Evolutionary conservation across 441 rosid species (phyloP).

Genomic region (Syzygium malaccense): DNA sequence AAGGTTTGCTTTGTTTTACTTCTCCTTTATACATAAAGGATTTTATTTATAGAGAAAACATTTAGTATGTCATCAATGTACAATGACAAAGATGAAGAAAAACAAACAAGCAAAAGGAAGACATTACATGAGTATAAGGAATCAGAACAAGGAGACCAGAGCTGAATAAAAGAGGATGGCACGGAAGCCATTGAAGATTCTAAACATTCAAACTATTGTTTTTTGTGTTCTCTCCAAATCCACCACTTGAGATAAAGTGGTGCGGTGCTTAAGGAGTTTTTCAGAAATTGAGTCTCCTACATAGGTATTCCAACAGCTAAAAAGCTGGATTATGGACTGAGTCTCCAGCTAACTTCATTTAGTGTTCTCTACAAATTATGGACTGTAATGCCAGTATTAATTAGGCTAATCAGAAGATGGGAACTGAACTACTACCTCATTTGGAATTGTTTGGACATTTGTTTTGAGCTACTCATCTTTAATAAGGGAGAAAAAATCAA

Average conservation of each 20-base stretch:
- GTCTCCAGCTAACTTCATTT: neutral
- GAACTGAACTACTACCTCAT: neutral
- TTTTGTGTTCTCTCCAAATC: neutral
- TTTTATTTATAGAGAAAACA: neutral
- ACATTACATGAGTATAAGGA: neutral
- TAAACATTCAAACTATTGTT: neutral
- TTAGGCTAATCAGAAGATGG: neutral
- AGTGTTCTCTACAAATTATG: neutral
- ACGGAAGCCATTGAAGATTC: neutral
- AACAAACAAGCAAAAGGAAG: neutral
- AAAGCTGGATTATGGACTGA: neutral
- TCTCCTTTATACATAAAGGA: neutral
- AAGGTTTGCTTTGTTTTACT: slow-evolving; percentile 38
- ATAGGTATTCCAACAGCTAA: neutral
- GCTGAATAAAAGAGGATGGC: neutral
- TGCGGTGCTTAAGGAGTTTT: neutral
- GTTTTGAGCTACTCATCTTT: neutral
- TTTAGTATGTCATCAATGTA: neutral
- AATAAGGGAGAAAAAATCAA: neutral
- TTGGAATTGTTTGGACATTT: neutral
- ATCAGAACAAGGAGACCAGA: neutral
- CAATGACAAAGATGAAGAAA: neutral
- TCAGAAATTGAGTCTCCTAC: neutral
- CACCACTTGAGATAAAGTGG: neutral
- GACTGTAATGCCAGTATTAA: neutral